phyloP scores from a whole-genome alignment of 768 basidiomycete genomes.

The Collybiopsis confluens region DNA sequence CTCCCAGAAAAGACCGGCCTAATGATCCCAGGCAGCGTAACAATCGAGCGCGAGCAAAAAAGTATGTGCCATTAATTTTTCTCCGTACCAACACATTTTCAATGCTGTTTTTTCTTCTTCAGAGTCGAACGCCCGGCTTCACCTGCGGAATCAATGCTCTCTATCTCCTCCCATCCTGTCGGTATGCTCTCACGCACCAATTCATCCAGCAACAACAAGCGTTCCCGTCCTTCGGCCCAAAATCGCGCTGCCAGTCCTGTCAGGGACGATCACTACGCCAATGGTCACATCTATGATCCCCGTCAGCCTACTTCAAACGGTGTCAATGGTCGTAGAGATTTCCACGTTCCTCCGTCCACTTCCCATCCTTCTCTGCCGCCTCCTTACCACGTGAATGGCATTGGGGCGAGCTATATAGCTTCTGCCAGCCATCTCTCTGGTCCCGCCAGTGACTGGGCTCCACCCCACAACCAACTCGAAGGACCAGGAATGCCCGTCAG shows the following conservation, averaged over 20 bases:
- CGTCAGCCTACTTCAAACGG: conserved; percentile 12
- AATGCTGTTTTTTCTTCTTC: conserved; percentile 4
- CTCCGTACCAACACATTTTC: not conserved
- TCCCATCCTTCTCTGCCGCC: conserved; percentile 53
- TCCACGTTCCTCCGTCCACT: conserved; percentile 47
- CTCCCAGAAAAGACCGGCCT: conserved; percentile 60
- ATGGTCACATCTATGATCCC: conserved; percentile 18
- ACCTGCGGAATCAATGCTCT: conserved; percentile 70
- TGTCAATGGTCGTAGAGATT: conserved; percentile 32
- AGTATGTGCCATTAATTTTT: conserved; percentile 31
- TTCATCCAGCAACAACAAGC: conserved; percentile 31
- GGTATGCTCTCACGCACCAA: conserved; percentile 19
- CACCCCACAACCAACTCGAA: conserved; percentile 54
- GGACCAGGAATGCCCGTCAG: conserved; percentile 74
- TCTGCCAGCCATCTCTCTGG: conserved; percentile 27
- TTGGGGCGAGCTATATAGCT: conserved; percentile 38
- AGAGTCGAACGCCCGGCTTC: conserved; percentile 66
- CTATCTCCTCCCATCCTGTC: conserved; percentile 58
- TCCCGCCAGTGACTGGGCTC: conserved; percentile 43
- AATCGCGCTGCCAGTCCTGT: conserved; percentile 35
- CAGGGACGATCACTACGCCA: conserved; percentile 30
- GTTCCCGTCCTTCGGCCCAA: conserved; percentile 37
- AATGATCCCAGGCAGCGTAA: conserved; percentile 44
- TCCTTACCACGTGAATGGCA: conserved; percentile 31
- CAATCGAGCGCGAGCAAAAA: conserved; percentile 49